Evolutionary conservation across 257 asterid genomes (phyloP), one percentile per base, ranked within the genome.

Genomic region (Nicotiana obtusifolia): DNA sequence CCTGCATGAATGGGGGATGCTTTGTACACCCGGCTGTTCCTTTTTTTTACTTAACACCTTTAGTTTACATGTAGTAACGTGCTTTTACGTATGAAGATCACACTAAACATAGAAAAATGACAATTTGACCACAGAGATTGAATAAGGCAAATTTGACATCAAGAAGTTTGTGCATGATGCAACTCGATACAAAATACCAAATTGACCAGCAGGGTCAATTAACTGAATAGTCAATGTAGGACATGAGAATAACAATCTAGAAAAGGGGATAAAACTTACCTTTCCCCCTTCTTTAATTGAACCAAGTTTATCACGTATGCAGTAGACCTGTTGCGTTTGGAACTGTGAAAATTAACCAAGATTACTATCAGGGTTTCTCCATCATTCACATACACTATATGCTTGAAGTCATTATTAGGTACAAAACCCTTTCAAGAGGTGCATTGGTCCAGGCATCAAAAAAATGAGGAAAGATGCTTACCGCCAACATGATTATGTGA

Each of bases 291-390:
- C 98, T 82, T 86, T 90, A 85, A 96, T 83, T 77, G 89, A 31
- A 47, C 99, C 99, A 76, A 88, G 89, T 78, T 89, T 86, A 88
- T 96, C 94, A 15, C 98, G 98, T 75, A 93, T 75, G 62, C 99
- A 96, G 84, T 92, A 90, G 49, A 96, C 95, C 88, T 96, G 98
- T 81, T 94, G 99, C 4, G 98, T 94, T 87, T 90, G 98, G 90
- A 96, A 96, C 99, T 94, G 98, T 31, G 49, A 84, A 8, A 80
- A 60, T 73, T 52, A 78, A 37, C 49, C 13, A 41, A 33, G 67
- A 20, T 28, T 56, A 53, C 54, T 20, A 33, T 17, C 37, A 56
- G 57, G 10, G 20, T 14, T 28, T 75, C 62, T 75, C 62, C 44
- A 26, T 24, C 33, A 47, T 26, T 14, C 26, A 22, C 26, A 44